These are phyloP conservation scores for Coemansia erecta DNA, from an alignment of 192 early-diverging fungal species.

Conservation along the genomic window DNA sequence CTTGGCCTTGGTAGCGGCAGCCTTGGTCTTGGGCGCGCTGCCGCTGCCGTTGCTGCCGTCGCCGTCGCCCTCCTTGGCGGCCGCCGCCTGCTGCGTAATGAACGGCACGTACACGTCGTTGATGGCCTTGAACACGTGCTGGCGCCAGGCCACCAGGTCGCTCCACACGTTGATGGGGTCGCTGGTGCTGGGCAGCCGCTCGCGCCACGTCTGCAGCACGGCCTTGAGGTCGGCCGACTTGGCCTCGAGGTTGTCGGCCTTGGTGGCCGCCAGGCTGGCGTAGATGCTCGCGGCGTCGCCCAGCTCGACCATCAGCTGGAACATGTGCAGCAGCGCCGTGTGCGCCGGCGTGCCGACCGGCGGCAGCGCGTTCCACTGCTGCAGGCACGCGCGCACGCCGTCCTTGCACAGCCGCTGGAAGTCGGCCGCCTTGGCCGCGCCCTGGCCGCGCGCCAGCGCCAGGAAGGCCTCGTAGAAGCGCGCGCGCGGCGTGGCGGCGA, in stretches of 20 bases:
- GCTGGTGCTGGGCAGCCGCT: constrained; percentile 93
- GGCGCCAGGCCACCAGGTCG: constrained; percentile 95
- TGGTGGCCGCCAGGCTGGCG: constrained; percentile 74
- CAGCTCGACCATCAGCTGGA: constrained; percentile 97
- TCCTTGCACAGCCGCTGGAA: constrained; percentile 84
- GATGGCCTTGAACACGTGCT: constrained; percentile 95
- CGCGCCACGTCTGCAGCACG: constrained; percentile 91
- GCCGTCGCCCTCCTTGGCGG: constrained; percentile 41
- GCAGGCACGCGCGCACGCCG: constrained; percentile 80
- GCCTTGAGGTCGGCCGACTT: constrained; percentile 88
- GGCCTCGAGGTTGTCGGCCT: constrained; percentile 76
- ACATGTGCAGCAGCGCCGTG: constrained; percentile 81
- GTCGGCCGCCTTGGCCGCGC: constrained; percentile 50
- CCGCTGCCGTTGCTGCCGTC: constrained; percentile 14
- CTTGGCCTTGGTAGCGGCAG: constrained; percentile 11
- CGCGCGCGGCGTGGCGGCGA: constrained; percentile 62
- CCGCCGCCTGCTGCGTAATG: constrained; percentile 51
- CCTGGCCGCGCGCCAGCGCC: constrained; percentile 48
- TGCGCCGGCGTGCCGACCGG: constrained; percentile 82
- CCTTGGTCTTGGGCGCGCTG: constrained; percentile 6
- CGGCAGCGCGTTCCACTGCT: constrained; percentile 90
- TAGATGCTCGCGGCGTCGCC: constrained; percentile 90
- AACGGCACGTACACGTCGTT: constrained; percentile 94
- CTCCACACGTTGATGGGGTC: constrained; percentile 99
- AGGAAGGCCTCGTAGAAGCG: constrained; percentile 89